Conservation (phyloP, 179 eudicot genomes). For the Pouteria campechiana region DNA sequence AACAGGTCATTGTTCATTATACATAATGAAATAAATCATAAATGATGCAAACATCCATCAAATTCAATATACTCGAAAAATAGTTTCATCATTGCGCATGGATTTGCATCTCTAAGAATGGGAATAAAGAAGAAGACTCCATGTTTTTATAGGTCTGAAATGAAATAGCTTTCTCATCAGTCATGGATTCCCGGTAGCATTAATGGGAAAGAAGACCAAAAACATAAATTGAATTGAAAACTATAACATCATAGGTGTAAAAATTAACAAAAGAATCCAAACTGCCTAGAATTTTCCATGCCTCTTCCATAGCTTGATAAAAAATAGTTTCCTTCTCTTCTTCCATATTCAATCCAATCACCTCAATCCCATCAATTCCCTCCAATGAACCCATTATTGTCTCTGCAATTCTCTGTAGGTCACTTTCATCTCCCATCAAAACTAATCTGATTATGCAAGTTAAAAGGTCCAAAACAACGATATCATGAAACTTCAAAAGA, state of each 20-base stretch:
- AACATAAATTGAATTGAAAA: neutral
- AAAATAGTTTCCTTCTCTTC: constrained; percentile 52
- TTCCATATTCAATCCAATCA: constrained; percentile 75
- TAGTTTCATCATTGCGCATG: too few relatives aligned
- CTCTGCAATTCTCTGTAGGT: constrained; percentile 28
- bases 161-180: too few relatives aligned
- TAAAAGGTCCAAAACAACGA: neutral
- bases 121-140: too few relatives aligned
- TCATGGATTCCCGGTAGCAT: too few relatives aligned
- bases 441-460: constrained; percentile 41
- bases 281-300: constrained; percentile 41
- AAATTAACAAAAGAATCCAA: constrained; percentile 71
- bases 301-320: constrained; percentile 60
- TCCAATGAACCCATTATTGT: constrained; percentile 32
- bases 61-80: too few relatives aligned
- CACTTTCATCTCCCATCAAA: constrained; percentile 61
- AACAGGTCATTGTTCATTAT: too few relatives aligned
- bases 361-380: constrained; percentile 25
- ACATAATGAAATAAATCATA: too few relatives aligned
- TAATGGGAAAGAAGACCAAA: too few relatives aligned
- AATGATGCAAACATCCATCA: too few relatives aligned
- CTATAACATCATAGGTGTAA: constrained; percentile 69
- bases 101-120: too few relatives aligned
- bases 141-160: too few relatives aligned
- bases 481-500: neutral